phyloP scores from a whole-genome alignment of 2,329 filamentous ascomycete species.

The Diaporthe amygdali region DNA sequence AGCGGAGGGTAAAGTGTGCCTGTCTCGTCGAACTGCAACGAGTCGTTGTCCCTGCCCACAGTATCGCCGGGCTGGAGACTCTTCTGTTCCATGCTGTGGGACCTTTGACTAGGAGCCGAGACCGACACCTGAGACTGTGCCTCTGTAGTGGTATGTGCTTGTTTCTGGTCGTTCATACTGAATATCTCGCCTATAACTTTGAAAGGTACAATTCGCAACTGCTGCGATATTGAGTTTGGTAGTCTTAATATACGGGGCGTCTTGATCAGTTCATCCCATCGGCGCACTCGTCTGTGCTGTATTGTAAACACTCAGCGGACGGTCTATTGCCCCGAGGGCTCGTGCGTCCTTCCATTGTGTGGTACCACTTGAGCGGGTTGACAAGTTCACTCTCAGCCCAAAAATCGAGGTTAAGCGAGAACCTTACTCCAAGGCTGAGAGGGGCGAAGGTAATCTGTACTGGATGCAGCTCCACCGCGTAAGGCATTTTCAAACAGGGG shows the following conservation, averaged over 20 bases:
- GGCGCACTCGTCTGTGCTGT: background rate
- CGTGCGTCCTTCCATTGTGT: background rate
- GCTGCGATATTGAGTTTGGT: too few species aligned
- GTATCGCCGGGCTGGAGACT: background rate
- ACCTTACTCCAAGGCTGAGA: background rate
- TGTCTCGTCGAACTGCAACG: background rate
- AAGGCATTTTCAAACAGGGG: background rate
- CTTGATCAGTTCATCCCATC: background rate
- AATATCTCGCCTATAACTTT: background rate
- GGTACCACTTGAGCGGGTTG: background rate
- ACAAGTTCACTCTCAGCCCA: background rate
- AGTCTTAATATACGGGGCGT: background rate
- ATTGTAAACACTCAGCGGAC: background rate
- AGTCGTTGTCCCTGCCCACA: background rate
- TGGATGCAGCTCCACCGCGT: background rate
- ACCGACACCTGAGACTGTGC: background rate
- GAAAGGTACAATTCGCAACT: background rate
- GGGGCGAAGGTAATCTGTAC: background rate
- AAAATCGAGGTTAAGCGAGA: background rate
- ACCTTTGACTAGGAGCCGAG: background rate
- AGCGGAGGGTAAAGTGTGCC: background rate
- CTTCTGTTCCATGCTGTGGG: background rate
- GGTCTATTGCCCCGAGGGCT: background rate
- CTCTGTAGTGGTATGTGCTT: background rate
- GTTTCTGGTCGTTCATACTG: background rate